Conservation (phyloP, 352 stramenopile species). For the Peronospora farinosa region DNA sequence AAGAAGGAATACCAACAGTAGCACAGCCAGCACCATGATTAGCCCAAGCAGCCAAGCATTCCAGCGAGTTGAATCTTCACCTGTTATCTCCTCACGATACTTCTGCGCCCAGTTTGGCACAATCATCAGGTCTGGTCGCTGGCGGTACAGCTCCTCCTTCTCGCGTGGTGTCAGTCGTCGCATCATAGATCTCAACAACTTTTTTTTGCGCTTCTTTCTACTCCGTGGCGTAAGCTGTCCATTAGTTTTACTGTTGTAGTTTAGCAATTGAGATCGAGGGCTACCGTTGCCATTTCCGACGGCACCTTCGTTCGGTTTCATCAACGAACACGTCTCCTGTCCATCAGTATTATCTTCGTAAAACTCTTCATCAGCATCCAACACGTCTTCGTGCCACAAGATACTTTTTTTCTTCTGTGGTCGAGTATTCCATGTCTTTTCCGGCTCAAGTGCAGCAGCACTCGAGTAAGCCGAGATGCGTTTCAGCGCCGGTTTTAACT, state of each 20-base stretch:
- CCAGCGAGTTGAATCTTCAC: constrained; percentile 59
- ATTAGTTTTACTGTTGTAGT: constrained; percentile 49
- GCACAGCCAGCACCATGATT: constrained; percentile 57
- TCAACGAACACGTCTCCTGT: constrained; percentile 49
- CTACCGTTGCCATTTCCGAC: constrained; percentile 24
- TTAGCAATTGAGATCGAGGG: constrained; percentile 39
- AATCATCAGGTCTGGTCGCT: constrained; percentile 83
- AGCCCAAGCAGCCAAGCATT: constrained; percentile 74
- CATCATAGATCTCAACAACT: constrained; percentile 62
- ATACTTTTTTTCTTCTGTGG: constrained; percentile 47
- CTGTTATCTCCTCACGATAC: constrained; percentile 77
- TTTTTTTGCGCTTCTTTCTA: constrained; percentile 79
- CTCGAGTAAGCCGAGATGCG: constrained; percentile 66
- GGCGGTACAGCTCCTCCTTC: constrained; percentile 79
- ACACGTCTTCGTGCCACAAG: constrained; percentile 66
- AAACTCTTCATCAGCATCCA: constrained; percentile 77
- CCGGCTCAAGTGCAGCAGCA: constrained; percentile 40
- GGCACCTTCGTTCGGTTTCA: constrained; percentile 29
- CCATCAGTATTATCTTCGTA: constrained; percentile 50
- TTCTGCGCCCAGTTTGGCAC: constrained; percentile 86
- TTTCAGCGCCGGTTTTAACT: constrained; percentile 57
- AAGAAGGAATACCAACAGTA: constrained; percentile 76
- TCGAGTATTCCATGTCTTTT: constrained; percentile 30
- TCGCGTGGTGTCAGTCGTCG: constrained; percentile 69
- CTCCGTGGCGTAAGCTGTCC: constrained; percentile 51